phyloP scores from a whole-genome alignment of 805 yeast species.

The Lachancea meyersii region DNA sequence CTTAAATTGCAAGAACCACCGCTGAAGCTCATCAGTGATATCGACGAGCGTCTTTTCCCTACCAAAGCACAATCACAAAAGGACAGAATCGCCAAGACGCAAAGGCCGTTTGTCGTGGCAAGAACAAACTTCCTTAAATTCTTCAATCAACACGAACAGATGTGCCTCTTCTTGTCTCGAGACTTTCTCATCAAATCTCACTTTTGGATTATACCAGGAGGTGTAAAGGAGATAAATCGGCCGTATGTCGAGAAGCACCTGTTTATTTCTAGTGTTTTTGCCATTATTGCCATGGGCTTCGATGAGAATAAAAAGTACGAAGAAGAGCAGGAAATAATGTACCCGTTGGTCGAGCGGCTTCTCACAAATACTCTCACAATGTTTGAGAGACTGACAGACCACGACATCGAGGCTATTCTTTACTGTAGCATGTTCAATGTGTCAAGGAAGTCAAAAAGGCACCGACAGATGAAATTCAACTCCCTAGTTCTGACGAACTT shows the following conservation, averaged over 20 bases:
- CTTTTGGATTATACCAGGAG: slow-evolving; percentile 59
- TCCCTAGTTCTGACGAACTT: slow-evolving; percentile 47
- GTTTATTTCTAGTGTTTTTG: slow-evolving; percentile 49
- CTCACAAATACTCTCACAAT: slow-evolving; percentile 43
- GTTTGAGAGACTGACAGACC: slow-evolving; percentile 49
- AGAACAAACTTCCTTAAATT: slow-evolving; percentile 43
- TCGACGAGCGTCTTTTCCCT: slow-evolving; percentile 38
- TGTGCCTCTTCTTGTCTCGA: slow-evolving; percentile 42
- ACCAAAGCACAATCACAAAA: slow-evolving; percentile 23
- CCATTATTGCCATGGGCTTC: slow-evolving; percentile 48
- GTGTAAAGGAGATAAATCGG: slow-evolving; percentile 42
- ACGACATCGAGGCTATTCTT: slow-evolving; percentile 54
- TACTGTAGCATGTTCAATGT: slow-evolving; percentile 50
- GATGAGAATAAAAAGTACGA: slow-evolving; percentile 47
- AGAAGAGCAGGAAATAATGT: slow-evolving; percentile 42
- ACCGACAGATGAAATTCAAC: slow-evolving; percentile 45
- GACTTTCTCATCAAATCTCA: slow-evolving; percentile 49
- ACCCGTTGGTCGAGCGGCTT: slow-evolving; percentile 44
- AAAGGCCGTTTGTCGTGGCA: slow-evolving; percentile 34
- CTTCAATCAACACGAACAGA: slow-evolving; percentile 37
- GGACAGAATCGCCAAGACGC: slow-evolving; percentile 28
- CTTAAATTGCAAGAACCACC: slow-evolving; percentile 34
- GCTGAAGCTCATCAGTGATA: slow-evolving; percentile 32
- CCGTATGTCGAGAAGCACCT: slow-evolving; percentile 46
- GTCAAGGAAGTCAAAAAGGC: slow-evolving; percentile 43